Evolutionary conservation across 345 rosid genomes (phyloP).

Genomic region (Lumnitzera littorea): DNA sequence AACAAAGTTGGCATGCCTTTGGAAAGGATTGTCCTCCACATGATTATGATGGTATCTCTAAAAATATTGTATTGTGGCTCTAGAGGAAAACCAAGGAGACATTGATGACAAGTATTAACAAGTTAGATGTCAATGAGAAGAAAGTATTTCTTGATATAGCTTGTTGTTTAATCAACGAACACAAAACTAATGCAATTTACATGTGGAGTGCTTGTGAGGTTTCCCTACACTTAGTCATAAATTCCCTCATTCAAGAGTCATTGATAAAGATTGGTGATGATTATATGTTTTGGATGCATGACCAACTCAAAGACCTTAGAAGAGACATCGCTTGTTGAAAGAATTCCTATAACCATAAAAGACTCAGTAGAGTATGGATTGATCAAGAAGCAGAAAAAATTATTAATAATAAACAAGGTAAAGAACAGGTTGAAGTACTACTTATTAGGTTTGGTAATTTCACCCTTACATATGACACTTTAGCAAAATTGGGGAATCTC

Average conservation of each 20-base stretch:
- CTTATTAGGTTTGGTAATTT: not conserved
- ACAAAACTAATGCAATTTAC: too few species aligned
- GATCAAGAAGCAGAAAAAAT: not conserved
- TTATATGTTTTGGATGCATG: too few species aligned
- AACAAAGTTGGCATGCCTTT: not conserved
- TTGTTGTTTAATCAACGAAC: too few species aligned
- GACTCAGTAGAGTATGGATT: not conserved
- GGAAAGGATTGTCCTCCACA: accelerated
- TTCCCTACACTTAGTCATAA: too few species aligned
- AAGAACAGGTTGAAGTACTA: not conserved
- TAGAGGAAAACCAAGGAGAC: not conserved
- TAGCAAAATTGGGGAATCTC: not conserved
- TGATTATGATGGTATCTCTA: not conserved
- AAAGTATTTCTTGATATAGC: too few species aligned
- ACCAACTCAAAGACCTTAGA: too few species aligned
- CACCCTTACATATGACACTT: not conserved
- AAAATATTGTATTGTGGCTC: accelerated
- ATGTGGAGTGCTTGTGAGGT: too few species aligned
- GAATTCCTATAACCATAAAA: not conserved
- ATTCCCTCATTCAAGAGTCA: too few species aligned
- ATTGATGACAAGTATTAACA: not conserved
- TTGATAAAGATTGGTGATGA: too few species aligned
- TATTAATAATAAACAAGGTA: not conserved
- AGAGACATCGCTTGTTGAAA: too few species aligned
- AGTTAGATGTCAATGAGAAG: not conserved